Percentiles rank a stretch among this genome's conserved stretches.
These are phyloP conservation scores for Yamadazyma epiphylla DNA, from an alignment of 1,139 yeast species.

Conservation along the genomic window DNA sequence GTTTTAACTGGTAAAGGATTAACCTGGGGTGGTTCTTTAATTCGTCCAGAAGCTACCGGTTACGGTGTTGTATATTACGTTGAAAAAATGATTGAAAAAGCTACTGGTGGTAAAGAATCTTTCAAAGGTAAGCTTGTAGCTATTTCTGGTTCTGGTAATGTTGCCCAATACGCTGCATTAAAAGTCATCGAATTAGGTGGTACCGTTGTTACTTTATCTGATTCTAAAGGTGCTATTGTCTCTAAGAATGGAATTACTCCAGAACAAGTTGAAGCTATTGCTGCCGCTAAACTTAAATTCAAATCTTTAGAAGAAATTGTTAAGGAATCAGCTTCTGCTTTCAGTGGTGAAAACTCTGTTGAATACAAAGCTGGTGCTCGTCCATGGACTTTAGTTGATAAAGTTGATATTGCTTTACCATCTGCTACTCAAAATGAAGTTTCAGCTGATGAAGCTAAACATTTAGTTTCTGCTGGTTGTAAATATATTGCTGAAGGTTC, in stretches of 20 bases:
- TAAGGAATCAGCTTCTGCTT: conserved; percentile 50
- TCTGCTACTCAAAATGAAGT: conserved; percentile 99
- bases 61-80: conserved; percentile 96
- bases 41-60: conserved; percentile 99
- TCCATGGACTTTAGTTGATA: conserved; percentile 92
- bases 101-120: conserved; percentile 82
- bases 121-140: conserved; percentile 93
- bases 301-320: conserved; percentile 70
- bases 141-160: conserved; percentile 97
- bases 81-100: conserved; percentile 95
- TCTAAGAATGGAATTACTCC: conserved; percentile 76
- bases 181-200: conserved; percentile 97
- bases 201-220: conserved; percentile 87
- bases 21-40: conserved; percentile 97
- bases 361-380: conserved; percentile 90
- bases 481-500: conserved; percentile 98
- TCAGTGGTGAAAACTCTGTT: conserved; percentile 50
- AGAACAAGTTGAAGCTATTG: conserved; percentile 74
- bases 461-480: conserved; percentile 87
- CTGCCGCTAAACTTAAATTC: conserved; percentile 78
- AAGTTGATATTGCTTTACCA: conserved; percentile 94
- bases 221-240: conserved; percentile 87
- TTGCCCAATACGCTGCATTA: conserved; percentile 97
- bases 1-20: conserved; percentile 97
- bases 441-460: conserved; percentile 94